Base-by-base conservation (phyloP, 495 filamentous ascomycete species). In the Endocarpon pusillum region DNA sequence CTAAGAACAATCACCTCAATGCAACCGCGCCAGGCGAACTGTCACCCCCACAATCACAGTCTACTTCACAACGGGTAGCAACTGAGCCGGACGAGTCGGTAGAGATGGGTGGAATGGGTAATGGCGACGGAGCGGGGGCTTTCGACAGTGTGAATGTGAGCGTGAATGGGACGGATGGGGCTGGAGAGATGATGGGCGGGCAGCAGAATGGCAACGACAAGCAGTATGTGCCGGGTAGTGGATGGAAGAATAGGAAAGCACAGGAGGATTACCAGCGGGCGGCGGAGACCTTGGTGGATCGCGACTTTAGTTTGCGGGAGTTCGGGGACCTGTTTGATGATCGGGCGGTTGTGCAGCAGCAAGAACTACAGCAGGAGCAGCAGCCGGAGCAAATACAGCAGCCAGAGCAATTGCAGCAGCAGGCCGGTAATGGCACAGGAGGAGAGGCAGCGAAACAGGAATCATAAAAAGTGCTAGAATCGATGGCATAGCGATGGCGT, bases 271-370 rank as follows among this genome's bases (percentile, higher is more conserved):
- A 65, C 36, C 52, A 63, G 27, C 49, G 59, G 21, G 62, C 60
- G 17, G 48, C 55, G 59, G 62, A 60, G 35, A 50, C 47, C 43
- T 49, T 69, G 21, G 38, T 66, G 17, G 61, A 69, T 39, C 54
- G 51, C 40, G 55, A 62, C 23, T 67, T 67, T 26, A 67, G 39
- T 37, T 40, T 66, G 33, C 33, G 65, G 37, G 59, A 67, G 33
- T 69, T 64, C 24, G 65, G 65, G 3, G 73, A 74, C 43, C 59
- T 60, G 3, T 65, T 76, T 41, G 69, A 76, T 53, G 74, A 78
- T 40, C 54, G 54, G 4, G 67, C n/a, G n/a, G n/a, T n/a, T n/a
- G n/a, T n/a, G n/a, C n/a, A n/a, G n/a, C n/a, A n/a, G n/a, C n/a
- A n/a, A n/a, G n/a, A n/a, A n/a, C n/a, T n/a, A n/a, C n/a, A n/a